Base-by-base conservation (phyloP, 345 rosid genomes). In the Cochlearia excelsa region DNA sequence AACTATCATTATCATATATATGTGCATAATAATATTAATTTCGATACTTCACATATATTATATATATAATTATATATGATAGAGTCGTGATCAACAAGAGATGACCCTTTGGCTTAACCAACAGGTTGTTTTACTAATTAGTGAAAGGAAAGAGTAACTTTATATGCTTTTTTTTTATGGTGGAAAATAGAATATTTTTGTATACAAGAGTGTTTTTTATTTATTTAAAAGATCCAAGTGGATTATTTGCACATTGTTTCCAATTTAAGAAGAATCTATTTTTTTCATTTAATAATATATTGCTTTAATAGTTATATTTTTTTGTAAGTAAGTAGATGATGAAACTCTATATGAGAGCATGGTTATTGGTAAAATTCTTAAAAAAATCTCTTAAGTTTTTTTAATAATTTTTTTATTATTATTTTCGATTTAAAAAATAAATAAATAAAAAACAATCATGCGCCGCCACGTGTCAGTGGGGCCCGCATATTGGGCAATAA, bases 71-170 rank as follows among this genome's bases (percentile, higher is more conserved):
- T 27, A 38, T 38, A 6, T 39, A 34, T 63, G 58, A 70, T 55
- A 49, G 53, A 70, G 64, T 63, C 54, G 54, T 70, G 59, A 63
- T 50, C 33, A 30, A 70, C 28, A 70, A 70, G 74, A 54, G 52
- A 70, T 70, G 59, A 9, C 57, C 64, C 74, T 57, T 63, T 63
- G 54, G 74, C 41, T 10, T 49, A 56, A 49, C 47, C 53, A 55
- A 63, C 43, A 50, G 69, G 11, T 40, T 54, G 37, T 61, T 52
- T 16, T 31, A 56, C 35, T 55, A 29, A 42, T 27, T 26, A 37
- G 59, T 56, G 57, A 56, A 69, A 42, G 64, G 47, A 34, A 42
- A 33, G 63, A 43, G 54, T 49, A 61, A 51, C 39, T 56, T 57
- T 9, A 61, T 56, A 62, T 55, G 68, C 63, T 50, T 35, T 50